These are phyloP conservation scores for Penicillium sp. DNA, from an alignment of 2,329 filamentous ascomycete genomes.

Conservation along the genomic window DNA sequence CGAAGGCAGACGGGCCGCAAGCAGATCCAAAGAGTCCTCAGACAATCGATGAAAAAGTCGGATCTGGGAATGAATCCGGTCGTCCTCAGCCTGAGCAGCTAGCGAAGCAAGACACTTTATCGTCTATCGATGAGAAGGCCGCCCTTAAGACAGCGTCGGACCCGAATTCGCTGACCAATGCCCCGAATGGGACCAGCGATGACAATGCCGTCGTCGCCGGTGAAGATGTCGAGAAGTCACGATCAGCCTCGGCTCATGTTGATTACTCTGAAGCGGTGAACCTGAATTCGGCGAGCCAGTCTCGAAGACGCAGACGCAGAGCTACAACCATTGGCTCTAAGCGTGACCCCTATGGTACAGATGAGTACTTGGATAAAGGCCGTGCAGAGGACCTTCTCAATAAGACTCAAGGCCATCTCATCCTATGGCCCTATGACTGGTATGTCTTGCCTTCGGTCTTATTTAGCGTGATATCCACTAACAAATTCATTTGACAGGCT, in stretches of 20 bases:
- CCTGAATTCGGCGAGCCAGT: slow-evolving; percentile 37
- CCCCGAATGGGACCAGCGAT: slow-evolving; percentile 26
- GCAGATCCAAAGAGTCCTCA: slow-evolving; percentile 32
- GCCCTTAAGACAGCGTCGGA: slow-evolving; percentile 32
- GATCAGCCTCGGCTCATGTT: slow-evolving; percentile 32
- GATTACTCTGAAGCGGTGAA: slow-evolving; percentile 45
- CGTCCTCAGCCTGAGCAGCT: slow-evolving; percentile 32
- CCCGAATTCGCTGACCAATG: slow-evolving; percentile 23
- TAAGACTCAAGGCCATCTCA: slow-evolving; percentile 81
- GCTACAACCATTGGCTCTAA: slow-evolving; percentile 49
- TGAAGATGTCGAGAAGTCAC: slow-evolving; percentile 35
- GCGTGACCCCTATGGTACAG: slow-evolving; percentile 54
- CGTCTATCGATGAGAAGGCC: slow-evolving; percentile 47
- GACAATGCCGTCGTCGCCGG: slow-evolving; percentile 22
- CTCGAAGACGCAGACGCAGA: slow-evolving; percentile 42
- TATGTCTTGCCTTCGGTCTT: slow-evolving; percentile 31
- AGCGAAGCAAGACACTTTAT: slow-evolving; percentile 32
- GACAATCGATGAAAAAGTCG: slow-evolving; percentile 37
- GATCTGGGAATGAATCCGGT: slow-evolving; percentile 36
- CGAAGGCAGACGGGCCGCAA: slow-evolving; percentile 32
- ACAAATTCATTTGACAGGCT: slow-evolving; percentile 52
- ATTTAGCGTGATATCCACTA: slow-evolving; percentile 8
- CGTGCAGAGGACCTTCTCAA: slow-evolving; percentile 80
- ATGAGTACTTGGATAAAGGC: slow-evolving; percentile 71
- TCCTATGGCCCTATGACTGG: slow-evolving; percentile 95